Conservation (phyloP, 2,329 filamentous ascomycete species). For the Graphilbum fragrans region DNA sequence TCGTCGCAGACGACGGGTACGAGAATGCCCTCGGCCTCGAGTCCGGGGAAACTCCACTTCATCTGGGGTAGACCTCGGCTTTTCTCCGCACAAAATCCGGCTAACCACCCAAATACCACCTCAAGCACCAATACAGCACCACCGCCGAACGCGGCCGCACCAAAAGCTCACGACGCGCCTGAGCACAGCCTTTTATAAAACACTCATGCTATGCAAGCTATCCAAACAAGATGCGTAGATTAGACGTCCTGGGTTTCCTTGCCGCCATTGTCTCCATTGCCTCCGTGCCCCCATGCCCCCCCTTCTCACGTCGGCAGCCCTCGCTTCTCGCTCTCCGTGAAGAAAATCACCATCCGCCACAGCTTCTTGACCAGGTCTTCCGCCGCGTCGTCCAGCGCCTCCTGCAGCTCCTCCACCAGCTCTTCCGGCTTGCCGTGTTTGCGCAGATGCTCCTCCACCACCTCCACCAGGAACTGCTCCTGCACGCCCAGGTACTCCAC, state of each 20-base stretch:
- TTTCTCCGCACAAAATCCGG: too few species aligned
- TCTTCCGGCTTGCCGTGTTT: conserved; percentile 64
- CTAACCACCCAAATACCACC: too few species aligned
- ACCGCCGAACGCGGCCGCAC: too few species aligned
- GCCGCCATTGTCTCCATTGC: neutral
- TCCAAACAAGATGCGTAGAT: too few species aligned
- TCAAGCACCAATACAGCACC: too few species aligned
- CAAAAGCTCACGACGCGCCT: too few species aligned
- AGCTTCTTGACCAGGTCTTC: conserved; percentile 91
- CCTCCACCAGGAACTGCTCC: conserved; percentile 88
- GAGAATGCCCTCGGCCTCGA: too few species aligned
- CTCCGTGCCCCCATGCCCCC: neutral
- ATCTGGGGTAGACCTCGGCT: too few species aligned
- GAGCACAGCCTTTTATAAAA: too few species aligned
- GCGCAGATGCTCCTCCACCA: conserved; percentile 77
- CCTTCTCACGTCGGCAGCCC: conserved; percentile 63
- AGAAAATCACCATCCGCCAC: conserved; percentile 98
- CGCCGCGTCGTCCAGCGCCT: conserved; percentile 88
- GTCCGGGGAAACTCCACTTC: too few species aligned
- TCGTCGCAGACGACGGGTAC: too few species aligned
- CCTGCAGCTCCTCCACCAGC: conserved; percentile 73
- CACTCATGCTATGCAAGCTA: too few species aligned
- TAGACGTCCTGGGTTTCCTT: neutral
- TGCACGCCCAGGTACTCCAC: conserved; percentile 93
- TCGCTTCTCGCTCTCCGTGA: conserved; percentile 85